Conservation (phyloP, 495 filamentous ascomycete species). For the Hyaloscypha finlandica region DNA sequence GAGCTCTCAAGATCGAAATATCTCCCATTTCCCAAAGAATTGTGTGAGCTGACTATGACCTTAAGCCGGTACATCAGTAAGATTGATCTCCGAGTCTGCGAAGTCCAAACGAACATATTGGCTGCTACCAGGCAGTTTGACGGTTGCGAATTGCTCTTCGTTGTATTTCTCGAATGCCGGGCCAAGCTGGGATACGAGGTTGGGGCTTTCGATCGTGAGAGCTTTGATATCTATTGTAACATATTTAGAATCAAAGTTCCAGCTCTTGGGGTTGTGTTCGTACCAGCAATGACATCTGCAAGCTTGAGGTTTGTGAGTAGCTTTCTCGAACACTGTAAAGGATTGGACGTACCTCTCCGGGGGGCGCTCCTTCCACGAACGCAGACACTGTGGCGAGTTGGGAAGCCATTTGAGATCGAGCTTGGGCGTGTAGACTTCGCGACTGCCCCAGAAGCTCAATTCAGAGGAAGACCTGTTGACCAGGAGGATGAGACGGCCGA, state of each 20-base stretch:
- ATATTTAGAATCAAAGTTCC: slow-evolving; percentile 16
- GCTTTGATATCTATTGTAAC: slow-evolving; percentile 75
- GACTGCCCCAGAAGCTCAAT: slow-evolving; percentile 8
- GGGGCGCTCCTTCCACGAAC: slow-evolving; percentile 93
- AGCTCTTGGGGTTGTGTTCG: slow-evolving; percentile 16
- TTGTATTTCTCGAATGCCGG: slow-evolving; percentile 95
- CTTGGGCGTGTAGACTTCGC: neutral
- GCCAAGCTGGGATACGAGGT: slow-evolving; percentile 65
- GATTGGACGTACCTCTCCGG: slow-evolving; percentile 78
- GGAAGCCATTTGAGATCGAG: slow-evolving; percentile 24
- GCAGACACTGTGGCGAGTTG: slow-evolving; percentile 68
- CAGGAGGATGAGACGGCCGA: slow-evolving; percentile 9
- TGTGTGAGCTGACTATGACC: slow-evolving; percentile 87
- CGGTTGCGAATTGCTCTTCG: slow-evolving; percentile 85
- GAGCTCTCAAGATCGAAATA: slow-evolving; percentile 90
- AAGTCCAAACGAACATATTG: slow-evolving; percentile 56
- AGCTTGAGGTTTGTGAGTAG: slow-evolving; percentile 58
- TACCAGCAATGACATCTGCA: slow-evolving; percentile 88
- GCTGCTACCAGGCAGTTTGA: slow-evolving; percentile 84
- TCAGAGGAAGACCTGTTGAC: neutral
- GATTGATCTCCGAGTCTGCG: neutral
- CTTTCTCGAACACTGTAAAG: slow-evolving; percentile 6
- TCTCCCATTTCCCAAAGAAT: slow-evolving; percentile 70
- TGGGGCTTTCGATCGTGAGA: slow-evolving; percentile 70
- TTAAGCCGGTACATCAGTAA: slow-evolving; percentile 36